A percentile compares a stretch with the other conserved stretches of the same genome.
These are phyloP conservation scores for Aspergillus versicolor DNA, from an alignment of 2,329 filamentous ascomycete species.

Conservation along the genomic window DNA sequence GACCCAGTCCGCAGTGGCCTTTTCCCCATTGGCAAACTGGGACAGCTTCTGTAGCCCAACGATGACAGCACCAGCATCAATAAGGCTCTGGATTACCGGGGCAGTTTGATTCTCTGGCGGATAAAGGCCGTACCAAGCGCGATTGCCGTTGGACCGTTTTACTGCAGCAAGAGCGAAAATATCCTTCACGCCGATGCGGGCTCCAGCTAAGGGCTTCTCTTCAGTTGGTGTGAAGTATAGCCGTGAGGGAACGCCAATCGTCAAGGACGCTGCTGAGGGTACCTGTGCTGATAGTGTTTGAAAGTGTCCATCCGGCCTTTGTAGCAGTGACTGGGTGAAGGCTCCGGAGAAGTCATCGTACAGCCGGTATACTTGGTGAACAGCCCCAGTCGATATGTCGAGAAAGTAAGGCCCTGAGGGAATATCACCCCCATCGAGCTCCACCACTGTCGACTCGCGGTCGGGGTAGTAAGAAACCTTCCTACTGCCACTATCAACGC, in stretches of 20 bases:
- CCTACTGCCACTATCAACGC: too few species aligned
- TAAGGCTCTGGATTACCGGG: conserved; percentile 52
- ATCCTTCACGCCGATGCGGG: conserved; percentile 63
- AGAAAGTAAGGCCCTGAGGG: neutral
- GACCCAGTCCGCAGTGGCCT: conserved; percentile 23
- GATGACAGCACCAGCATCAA: conserved; percentile 57
- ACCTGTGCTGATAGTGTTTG: neutral
- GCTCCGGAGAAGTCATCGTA: conserved; percentile 2
- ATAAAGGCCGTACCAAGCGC: conserved; percentile 58
- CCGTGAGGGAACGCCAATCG: conserved; percentile 58
- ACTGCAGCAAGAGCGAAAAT: conserved; percentile 60
- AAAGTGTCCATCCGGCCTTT: neutral
- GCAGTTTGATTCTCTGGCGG: conserved; percentile 48
- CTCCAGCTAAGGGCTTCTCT: conserved; percentile 55
- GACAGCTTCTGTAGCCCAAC: conserved; percentile 28
- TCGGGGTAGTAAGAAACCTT: too few species aligned
- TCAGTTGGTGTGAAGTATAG: conserved; percentile 53
- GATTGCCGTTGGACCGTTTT: conserved; percentile 57
- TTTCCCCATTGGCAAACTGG: conserved; percentile 29
- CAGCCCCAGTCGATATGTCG: neutral
- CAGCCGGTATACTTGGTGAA: neutral
- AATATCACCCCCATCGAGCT: too few species aligned
- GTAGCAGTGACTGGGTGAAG: neutral
- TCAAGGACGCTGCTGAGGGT: conserved; percentile 28
- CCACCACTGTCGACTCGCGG: too few species aligned